These are phyloP conservation scores for Galeopsis tetrahit DNA, from an alignment of 257 asterid genomes.

Conservation along the genomic window DNA sequence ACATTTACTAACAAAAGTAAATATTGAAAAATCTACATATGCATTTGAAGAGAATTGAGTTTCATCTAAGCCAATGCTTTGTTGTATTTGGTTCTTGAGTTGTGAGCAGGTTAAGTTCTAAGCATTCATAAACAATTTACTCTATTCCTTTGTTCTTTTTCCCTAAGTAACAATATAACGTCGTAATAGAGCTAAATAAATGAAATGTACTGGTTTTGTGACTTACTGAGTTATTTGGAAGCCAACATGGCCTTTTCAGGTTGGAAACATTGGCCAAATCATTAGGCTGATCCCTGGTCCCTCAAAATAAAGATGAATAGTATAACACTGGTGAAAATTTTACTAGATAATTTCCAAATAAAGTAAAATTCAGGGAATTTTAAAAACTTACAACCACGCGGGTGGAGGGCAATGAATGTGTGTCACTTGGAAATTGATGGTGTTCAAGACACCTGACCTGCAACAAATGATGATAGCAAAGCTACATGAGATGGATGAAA, in stretches of 20 bases:
- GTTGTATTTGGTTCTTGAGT: conserved; percentile 10
- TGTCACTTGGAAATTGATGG: conserved; percentile 73
- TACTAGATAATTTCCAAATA: conserved; percentile 6
- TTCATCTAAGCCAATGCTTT: neutral
- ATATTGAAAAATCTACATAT: conserved; percentile 8
- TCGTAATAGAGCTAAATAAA: conserved; percentile 17
- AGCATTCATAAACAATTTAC: conserved; percentile 5
- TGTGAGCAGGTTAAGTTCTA: conserved; percentile 14
- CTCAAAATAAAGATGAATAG: conserved; percentile 40
- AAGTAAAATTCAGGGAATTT: conserved; percentile 15
- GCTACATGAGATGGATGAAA: conserved; percentile 21
- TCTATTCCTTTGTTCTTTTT: neutral
- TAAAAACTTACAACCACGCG: conserved; percentile 77
- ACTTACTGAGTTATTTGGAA: conserved; percentile 80
- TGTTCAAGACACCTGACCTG: conserved; percentile 95
- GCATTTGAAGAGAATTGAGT: conserved; percentile 6
- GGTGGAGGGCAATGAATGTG: conserved; percentile 99
- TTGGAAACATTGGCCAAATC: conserved; percentile 53
- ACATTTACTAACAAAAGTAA: conserved; percentile 23
- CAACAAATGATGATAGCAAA: conserved; percentile 23
- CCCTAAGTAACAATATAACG: conserved; percentile 20
- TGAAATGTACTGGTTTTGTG: conserved; percentile 1
- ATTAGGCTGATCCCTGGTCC: conserved; percentile 61
- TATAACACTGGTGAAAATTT: conserved; percentile 30
- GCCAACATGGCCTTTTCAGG: conserved; percentile 84